These are phyloP conservation scores for Nemania abortiva DNA, from an alignment of 2,329 filamentous ascomycete genomes.

Conservation along the genomic window DNA sequence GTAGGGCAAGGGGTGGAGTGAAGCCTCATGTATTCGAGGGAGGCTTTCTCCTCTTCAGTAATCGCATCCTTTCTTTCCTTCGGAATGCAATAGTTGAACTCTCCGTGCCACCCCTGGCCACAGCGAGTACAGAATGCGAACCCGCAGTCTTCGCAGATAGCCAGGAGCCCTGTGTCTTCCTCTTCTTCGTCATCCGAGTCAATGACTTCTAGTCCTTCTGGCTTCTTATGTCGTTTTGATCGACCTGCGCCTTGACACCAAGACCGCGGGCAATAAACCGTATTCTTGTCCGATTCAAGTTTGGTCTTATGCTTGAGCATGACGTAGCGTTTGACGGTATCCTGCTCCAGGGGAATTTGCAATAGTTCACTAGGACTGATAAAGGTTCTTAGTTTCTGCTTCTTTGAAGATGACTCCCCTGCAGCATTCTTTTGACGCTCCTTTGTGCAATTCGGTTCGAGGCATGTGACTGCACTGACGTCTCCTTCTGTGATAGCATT, in stretches of 20 bases:
- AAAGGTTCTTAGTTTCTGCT: slow-evolving; percentile 73
- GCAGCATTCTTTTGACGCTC: slow-evolving; percentile 58
- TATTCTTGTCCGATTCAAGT: slow-evolving; percentile 90
- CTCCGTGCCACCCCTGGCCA: slow-evolving; percentile 89
- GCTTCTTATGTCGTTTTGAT: slow-evolving; percentile 79
- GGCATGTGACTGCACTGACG: slow-evolving; percentile 81
- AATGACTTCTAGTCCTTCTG: slow-evolving; percentile 71
- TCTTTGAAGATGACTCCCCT: slow-evolving; percentile 52
- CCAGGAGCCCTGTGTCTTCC: slow-evolving; percentile 70
- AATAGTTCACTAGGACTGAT: slow-evolving; percentile 87
- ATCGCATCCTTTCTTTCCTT: slow-evolving; percentile 76
- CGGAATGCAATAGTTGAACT: slow-evolving; percentile 77
- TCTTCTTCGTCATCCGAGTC: slow-evolving; percentile 68
- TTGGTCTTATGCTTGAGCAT: slow-evolving; percentile 92
- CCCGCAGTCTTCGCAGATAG: slow-evolving; percentile 88
- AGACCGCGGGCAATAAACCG: slow-evolving; percentile 88
- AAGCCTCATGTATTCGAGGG: slow-evolving; percentile 82
- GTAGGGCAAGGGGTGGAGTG: slow-evolving; percentile 92
- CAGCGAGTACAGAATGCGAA: slow-evolving; percentile 87
- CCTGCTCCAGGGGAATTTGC: slow-evolving; percentile 77
- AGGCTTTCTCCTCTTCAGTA: slow-evolving; percentile 86
- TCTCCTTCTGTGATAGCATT: slow-evolving; percentile 89
- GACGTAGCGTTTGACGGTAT: slow-evolving; percentile 86
- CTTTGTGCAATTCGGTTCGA: slow-evolving; percentile 82
- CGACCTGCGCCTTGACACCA: slow-evolving; percentile 94